Base-by-base conservation (phyloP, 345 rosid genomes). In the Sonneratia alba region DNA sequence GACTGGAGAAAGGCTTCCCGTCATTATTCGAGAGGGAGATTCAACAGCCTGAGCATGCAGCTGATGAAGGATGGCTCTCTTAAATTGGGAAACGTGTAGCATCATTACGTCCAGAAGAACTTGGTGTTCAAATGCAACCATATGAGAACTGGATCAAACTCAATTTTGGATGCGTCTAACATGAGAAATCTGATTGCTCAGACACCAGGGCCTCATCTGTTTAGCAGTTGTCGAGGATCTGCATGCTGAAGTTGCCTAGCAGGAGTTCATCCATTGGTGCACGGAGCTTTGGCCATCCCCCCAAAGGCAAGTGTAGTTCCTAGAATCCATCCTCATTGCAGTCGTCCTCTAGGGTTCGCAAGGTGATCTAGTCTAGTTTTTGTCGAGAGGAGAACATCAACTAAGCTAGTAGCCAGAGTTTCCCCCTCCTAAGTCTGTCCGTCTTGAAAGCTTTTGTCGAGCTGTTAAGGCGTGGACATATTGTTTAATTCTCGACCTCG, bases 1-100 rank as follows among this genome's bases (percentile, higher is more conserved):
- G 99, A 96, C 78, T 96, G 99, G 99, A 91, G 99, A 81, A 96
- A 96, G 81, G 99, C 99, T 24, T 96, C 99, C 6, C 98, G 99
- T n/a, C 98, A 96, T 81, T 96, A 96, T 83, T 96, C 99, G 0
- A 89, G 99, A 81, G 99, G 99, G 71, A 87, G 98, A 84, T 96
- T 96, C 79, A 96, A 96, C 86, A 96, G 93, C 81, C 88, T 96
- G 71, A 96, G 99, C 88, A 83, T 92, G 49, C 92, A 96, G 82
- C 83, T 96, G 80, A 88, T 91, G 96, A 96, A 91, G 83, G 98
- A 96, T 69, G 98, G 99, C 69, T 96, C 99, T 36, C 81, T 96
- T 71, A 91, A 91, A 81, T 75, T 89, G 85, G 98, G 97, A 73
- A 83, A 72, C 48, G 95, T 86, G 79, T 59, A 38, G 38, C 43